Base-by-base conservation (phyloP, 495 filamentous ascomycete species). In the Amniculicola lignicola region DNA sequence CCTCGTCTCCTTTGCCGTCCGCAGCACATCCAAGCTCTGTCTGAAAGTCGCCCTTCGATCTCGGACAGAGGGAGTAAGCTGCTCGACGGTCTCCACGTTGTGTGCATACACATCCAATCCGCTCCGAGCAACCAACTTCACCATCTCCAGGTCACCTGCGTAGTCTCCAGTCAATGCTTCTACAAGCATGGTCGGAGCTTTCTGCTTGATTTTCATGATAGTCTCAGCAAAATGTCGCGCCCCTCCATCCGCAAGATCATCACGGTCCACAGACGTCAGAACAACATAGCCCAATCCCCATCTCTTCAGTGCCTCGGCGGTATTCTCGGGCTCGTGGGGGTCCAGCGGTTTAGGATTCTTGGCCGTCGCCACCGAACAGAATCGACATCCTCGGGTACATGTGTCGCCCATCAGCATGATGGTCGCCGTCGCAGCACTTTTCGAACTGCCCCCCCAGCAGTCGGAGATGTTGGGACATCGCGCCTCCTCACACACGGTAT, bases 381-480 rank as follows among this genome's bases (percentile, higher is more conserved):
- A 98, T 36, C 94, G 83, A 71, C 93, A 98, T 18, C 93, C 93
- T 23, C 93, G 84, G 7, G 93, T 98, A 73, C 93, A 98, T 5
- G 93, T 96, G 66, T 98, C 93, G 58, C 93, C 93, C 92, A 97
- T 96, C 5, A 97, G 77, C 94, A 98, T 97, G 74, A 98, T 97
- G 7, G 93, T 98, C 0, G 94, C 93, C 22, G 93, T 98, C 1
- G 94, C 94, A 19, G 89, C 84, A 42, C 83, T 80, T 74, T 95
- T 96, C 70, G 86, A 82, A 62, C 74, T 79, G 28, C 93, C 93
- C 51, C 93, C 93, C 93, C 93, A 98, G 77, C 93, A 98, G 69
- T 95, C 90, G 57, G 85, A 89, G 45, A 98, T 97, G 69, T 98
- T 98, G 36, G 93, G 93, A 69, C 93, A 98, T 25, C 90, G 81